Percentiles rank a stretch among this genome's conserved stretches.
These are phyloP conservation scores for Noccaea bulbosa DNA, from an alignment of 345 rosid genomes.

Conservation along the genomic window DNA sequence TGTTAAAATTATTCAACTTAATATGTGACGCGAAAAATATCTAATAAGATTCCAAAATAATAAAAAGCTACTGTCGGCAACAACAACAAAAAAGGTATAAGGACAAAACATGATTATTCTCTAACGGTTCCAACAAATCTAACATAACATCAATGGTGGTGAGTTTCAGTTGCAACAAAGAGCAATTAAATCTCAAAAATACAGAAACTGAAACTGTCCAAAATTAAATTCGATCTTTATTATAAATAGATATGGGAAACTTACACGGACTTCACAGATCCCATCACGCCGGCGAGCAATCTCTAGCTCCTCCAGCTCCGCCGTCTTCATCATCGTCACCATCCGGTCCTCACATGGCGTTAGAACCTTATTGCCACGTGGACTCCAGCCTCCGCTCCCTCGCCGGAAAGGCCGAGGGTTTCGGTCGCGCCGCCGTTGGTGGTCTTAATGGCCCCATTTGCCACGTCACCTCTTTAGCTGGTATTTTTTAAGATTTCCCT, in stretches of 20 bases:
- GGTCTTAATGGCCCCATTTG: slow-evolving; percentile 76
- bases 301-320: slow-evolving; percentile 32
- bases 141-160: slow-evolving; percentile 26
- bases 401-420: slow-evolving; percentile 88
- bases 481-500: slow-evolving; percentile 39
- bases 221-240: slow-evolving; percentile 14
- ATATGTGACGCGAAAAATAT: slow-evolving; percentile 4
- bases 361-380: slow-evolving; percentile 63
- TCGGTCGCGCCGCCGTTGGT: slow-evolving; percentile 80
- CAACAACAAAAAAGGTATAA: background rate
- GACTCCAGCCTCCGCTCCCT: slow-evolving; percentile 79
- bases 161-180: slow-evolving; percentile 41
- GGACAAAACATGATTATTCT: slow-evolving; percentile 13
- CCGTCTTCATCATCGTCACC: slow-evolving; percentile 11
- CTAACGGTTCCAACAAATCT: slow-evolving; percentile 27
- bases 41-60: background rate
- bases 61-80: slow-evolving; percentile 38
- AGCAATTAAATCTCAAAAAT: slow-evolving; percentile 24
- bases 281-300: slow-evolving; percentile 34
- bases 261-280: slow-evolving; percentile 48
- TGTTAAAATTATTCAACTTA: background rate
- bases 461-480: slow-evolving; percentile 71
- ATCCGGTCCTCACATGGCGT: slow-evolving; percentile 35
- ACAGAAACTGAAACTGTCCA: slow-evolving; percentile 38
- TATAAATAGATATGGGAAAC: slow-evolving; percentile 53